Evolutionary conservation across 176 grass and related monocot genomes (phyloP).

Genomic region (Microstegium vimineum): DNA sequence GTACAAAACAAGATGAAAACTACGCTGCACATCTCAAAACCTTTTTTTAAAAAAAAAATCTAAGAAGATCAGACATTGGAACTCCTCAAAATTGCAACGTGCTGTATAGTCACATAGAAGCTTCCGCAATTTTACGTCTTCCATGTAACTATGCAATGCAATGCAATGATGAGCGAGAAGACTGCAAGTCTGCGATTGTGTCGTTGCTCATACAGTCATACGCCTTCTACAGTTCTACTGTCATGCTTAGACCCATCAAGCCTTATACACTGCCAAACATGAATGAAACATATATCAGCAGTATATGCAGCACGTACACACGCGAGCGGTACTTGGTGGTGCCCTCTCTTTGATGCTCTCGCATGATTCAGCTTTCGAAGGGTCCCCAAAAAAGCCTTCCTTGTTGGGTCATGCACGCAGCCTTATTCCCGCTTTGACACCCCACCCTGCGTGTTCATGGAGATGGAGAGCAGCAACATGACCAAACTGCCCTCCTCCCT

Average conservation of each 20-base stretch:
- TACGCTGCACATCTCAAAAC: neutral
- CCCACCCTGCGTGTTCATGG: neutral
- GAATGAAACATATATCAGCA: neutral
- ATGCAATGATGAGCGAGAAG: neutral
- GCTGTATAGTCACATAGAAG: neutral
- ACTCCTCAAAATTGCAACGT: neutral
- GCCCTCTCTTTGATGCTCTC: neutral
- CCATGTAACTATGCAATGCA: neutral
- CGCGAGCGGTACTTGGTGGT: neutral
- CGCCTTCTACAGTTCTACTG: neutral
- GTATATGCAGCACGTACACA: neutral
- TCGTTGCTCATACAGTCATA: too few species aligned
- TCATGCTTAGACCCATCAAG: neutral
- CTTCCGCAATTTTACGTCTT: neutral
- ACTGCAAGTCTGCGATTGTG: neutral
- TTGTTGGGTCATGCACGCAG: conserved; percentile 43
- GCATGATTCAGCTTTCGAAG: conserved; percentile 10
- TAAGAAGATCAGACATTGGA: neutral
- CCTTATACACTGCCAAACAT: neutral
- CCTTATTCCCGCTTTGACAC: conserved; percentile 32
- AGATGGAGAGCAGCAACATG: conserved; percentile 7
- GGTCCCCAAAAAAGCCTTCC: conserved; percentile 28
- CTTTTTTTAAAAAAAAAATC: too few species aligned
- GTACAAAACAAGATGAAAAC: neutral
- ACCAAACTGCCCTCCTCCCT: conserved; percentile 33